These are phyloP conservation scores for Tetrapyrgos nigripes DNA, from an alignment of 1,284 basidiomycete species.

Conservation along the genomic window DNA sequence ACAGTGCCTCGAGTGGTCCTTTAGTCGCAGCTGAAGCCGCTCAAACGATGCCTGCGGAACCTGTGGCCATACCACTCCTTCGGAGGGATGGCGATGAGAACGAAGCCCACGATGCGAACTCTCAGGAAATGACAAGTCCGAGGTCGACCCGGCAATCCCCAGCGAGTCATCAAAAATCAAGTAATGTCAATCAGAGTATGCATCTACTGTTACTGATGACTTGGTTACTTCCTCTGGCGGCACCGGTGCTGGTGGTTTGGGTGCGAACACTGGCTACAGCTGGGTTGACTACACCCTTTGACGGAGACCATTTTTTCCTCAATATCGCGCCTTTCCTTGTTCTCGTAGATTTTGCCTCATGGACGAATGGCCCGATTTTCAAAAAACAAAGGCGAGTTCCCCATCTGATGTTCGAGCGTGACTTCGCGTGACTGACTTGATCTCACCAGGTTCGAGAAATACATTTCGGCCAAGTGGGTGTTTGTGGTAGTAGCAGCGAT, in stretches of 20 bases:
- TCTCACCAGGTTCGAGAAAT: constrained; percentile 43
- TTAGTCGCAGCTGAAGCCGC: not conserved
- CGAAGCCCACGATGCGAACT: not conserved
- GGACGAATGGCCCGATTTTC: constrained; percentile 46
- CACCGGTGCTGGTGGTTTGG: constrained; percentile 89
- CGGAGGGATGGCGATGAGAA: constrained; percentile 16
- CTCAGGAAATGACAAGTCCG: not conserved
- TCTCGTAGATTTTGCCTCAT: constrained; percentile 66
- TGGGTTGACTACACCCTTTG: constrained; percentile 76
- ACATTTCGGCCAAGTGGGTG: constrained; percentile 50
- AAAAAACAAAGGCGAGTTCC: constrained; percentile 47
- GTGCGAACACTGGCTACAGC: constrained; percentile 81
- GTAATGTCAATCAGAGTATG: constrained; percentile 57
- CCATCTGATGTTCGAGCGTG: not conserved
- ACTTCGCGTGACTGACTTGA: constrained; percentile 13
- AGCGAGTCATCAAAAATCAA: constrained; percentile 16
- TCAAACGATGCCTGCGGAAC: constrained; percentile 24
- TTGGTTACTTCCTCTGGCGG: constrained; percentile 82
- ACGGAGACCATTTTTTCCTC: constrained; percentile 79
- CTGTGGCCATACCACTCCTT: constrained; percentile 20
- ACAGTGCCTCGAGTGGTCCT: constrained; percentile 53
- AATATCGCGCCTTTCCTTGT: constrained; percentile 72
- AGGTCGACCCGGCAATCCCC: constrained; percentile 5
- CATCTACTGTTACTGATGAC: constrained; percentile 82
- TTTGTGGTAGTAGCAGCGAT: constrained; percentile 54